Percentiles rank a stretch among this genome's conserved stretches.
Evolutionary conservation across 2,329 filamentous ascomycete species (phyloP).

Genomic region (Fusarium staphyleae): DNA sequence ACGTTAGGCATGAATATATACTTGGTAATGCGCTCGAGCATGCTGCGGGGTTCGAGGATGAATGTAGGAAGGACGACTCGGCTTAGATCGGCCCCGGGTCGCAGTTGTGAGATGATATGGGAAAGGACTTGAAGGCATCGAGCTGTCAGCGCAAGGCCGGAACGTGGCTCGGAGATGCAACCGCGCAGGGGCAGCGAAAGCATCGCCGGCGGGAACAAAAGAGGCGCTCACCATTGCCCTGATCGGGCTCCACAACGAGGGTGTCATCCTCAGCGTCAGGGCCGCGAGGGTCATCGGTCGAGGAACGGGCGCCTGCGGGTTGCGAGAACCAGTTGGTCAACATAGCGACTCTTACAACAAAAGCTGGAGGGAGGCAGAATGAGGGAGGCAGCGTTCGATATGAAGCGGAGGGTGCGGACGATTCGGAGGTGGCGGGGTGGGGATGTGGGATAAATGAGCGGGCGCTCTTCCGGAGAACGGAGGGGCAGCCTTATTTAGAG

Average conservation of each 20-base stretch:
- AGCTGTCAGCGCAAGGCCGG: constrained; percentile 22
- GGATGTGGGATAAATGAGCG: constrained; percentile 35
- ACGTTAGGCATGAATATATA: constrained; percentile 48
- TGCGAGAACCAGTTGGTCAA: constrained; percentile 53
- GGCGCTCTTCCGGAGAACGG: constrained; percentile 29
- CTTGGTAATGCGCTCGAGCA: constrained; percentile 99
- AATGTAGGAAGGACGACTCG: constrained; percentile 95
- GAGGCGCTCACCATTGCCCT: constrained; percentile 78
- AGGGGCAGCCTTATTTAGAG: constrained; percentile 26
- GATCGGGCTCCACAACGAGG: constrained; percentile 84
- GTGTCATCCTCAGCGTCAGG: constrained; percentile 70
- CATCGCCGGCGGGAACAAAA: constrained; percentile 11
- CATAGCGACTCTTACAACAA: constrained; percentile 43
- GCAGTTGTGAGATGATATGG: constrained; percentile 96
- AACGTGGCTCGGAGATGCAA: constrained; percentile 1
- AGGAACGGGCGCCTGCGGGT: constrained; percentile 59
- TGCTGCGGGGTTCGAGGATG: constrained; percentile 95
- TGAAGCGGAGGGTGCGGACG: constrained; percentile 32
- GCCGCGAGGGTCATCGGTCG: constrained; percentile 60
- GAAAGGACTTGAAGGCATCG: constrained; percentile 72
- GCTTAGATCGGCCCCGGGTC: constrained; percentile 93
- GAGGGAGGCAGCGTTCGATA: constrained; percentile 22
- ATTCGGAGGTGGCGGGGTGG: constrained; percentile 36
- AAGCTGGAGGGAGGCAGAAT: constrained; percentile 26
- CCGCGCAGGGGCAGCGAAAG: constrained; percentile 12